Evolutionary conservation across 1,139 yeast species (phyloP).

Genomic region (Debaryomyces fabryi): DNA sequence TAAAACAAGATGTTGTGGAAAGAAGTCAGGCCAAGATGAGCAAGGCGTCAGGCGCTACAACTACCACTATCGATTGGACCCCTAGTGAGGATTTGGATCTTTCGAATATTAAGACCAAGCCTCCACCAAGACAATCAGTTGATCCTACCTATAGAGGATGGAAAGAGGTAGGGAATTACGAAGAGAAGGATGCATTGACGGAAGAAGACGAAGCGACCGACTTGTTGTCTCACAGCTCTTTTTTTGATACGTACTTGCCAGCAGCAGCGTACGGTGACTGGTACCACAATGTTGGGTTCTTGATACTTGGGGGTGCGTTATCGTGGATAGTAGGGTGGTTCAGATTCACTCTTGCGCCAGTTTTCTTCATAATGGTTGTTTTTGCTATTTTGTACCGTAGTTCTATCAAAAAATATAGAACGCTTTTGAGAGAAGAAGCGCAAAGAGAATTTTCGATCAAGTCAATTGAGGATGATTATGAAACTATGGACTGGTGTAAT

Average conservation of each 20-base stretch:
- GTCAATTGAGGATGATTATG: constrained; percentile 83
- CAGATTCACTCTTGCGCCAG: constrained; percentile 76
- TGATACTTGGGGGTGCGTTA: constrained; percentile 64
- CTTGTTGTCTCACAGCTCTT: constrained; percentile 65
- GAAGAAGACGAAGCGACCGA: constrained; percentile 72
- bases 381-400: constrained; percentile 76
- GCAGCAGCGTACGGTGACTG: constrained; percentile 85
- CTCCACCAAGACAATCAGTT: constrained; percentile 54
- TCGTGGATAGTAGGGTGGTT: constrained; percentile 84
- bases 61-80: constrained; percentile 17
- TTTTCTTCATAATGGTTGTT: constrained; percentile 66
- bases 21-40: constrained; percentile 1
- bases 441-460: constrained; percentile 84
- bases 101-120: constrained; percentile 37
- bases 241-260: constrained; percentile 72
- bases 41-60: constrained; percentile 9
- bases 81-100: constrained; percentile 42
- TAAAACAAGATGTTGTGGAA: constrained; percentile 1
- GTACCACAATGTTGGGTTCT: constrained; percentile 83
- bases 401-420: constrained; percentile 78
- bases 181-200: constrained; percentile 63
- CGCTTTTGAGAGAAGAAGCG: constrained; percentile 71
- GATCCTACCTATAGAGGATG: constrained; percentile 83
- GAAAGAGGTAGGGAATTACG: constrained; percentile 93
- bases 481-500: constrained; percentile 94